Percentiles rank a stretch among this genome's conserved stretches.
phyloP scores from a whole-genome alignment of 2,329 filamentous ascomycete genomes.

The Cyanodermella asteris region DNA sequence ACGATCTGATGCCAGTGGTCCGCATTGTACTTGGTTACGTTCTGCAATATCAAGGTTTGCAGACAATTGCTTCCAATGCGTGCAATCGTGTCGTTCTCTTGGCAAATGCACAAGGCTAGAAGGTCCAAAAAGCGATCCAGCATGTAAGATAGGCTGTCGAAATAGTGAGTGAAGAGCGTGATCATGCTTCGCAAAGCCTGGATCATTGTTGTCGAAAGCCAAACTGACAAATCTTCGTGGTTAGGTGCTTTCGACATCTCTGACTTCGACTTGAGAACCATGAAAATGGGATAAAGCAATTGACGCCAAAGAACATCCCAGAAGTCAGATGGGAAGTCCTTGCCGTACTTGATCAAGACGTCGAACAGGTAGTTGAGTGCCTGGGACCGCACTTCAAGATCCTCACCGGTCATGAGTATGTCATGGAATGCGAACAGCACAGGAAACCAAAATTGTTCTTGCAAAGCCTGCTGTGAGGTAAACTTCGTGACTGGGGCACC shows the following conservation, averaged over 20 bases:
- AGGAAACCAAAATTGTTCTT: conserved; percentile 97
- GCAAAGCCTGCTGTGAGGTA: conserved; percentile 62
- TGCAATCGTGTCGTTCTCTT: conserved; percentile 96
- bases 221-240: conserved; percentile 92
- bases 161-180: conserved; percentile 95
- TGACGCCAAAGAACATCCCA: conserved; percentile 98
- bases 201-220: conserved; percentile 98
- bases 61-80: conserved; percentile 95
- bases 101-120: conserved; percentile 85
- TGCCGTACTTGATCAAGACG: conserved; percentile 70
- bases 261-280: conserved; percentile 86
- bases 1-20: conserved; percentile 91
- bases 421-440: conserved; percentile 97
- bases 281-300: conserved; percentile 92
- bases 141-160: conserved; percentile 91
- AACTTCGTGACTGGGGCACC: conserved; percentile 36
- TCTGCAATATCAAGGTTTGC: conserved; percentile 88
- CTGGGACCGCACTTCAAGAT: conserved; percentile 73
- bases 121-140: conserved; percentile 91
- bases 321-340: conserved; percentile 79
- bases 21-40: conserved; percentile 72
- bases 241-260: conserved; percentile 92
- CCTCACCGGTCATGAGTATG: conserved; percentile 95
- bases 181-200: conserved; percentile 97
- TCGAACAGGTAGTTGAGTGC: conserved; percentile 96